Conservation (phyloP, 345 rosid genomes). For the Durio zibethinus region DNA sequence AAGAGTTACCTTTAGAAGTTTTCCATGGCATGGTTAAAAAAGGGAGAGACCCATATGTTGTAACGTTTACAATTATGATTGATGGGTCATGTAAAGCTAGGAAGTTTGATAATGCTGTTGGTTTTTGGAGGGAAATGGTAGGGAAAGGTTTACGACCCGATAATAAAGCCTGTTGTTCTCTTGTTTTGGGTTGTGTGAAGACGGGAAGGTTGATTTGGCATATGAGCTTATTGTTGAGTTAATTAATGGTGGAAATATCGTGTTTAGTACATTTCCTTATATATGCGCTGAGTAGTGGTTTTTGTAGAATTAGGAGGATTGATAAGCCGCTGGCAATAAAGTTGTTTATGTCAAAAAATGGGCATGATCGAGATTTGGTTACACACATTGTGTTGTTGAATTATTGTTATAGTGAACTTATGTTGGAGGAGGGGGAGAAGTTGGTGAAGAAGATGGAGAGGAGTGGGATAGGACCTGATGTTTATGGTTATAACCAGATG, state of each 20-base stretch:
- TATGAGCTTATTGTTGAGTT: constrained; percentile 72
- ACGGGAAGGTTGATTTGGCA: constrained; percentile 80
- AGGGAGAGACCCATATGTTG: constrained; percentile 88
- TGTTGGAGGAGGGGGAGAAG: constrained; percentile 63
- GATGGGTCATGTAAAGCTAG: constrained; percentile 60
- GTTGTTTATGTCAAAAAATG: constrained; percentile 69
- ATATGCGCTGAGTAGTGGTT: constrained; percentile 80
- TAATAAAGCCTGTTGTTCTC: constrained; percentile 51
- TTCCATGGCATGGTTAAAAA: constrained; percentile 48
- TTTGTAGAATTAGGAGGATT: constrained; percentile 68
- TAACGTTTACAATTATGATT: constrained; percentile 69
- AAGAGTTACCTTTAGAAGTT: constrained; percentile 54
- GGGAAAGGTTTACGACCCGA: constrained; percentile 60
- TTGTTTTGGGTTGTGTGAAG: constrained; percentile 67
- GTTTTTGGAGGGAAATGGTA: constrained; percentile 67
- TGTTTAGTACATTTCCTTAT: constrained; percentile 58
- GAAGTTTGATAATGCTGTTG: constrained; percentile 49
- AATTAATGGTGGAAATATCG: constrained; percentile 48
- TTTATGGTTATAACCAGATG: constrained; percentile 77
- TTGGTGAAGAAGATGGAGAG: constrained; percentile 65
- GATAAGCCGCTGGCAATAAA: constrained; percentile 70
- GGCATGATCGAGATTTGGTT: constrained; percentile 68
- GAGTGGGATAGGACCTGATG: constrained; percentile 69
- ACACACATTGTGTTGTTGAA: constrained; percentile 75
- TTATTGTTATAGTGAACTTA: constrained; percentile 54